Evolutionary conservation across 768 basidiomycete genomes (phyloP).

Genomic region (Pulveroboletus sp.): DNA sequence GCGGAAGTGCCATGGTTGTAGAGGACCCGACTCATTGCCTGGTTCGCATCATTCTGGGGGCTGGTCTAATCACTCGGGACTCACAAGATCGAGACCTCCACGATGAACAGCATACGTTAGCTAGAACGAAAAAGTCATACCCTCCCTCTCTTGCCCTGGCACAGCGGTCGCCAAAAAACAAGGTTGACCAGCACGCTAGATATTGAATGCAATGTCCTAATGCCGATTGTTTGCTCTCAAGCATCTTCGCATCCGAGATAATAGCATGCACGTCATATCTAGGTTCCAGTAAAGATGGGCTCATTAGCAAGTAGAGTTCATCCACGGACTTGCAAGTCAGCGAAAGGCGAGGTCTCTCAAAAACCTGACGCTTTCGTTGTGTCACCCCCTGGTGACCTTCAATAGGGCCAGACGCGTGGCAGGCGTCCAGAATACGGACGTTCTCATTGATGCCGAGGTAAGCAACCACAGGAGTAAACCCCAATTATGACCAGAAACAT

Average conservation of each 20-base stretch:
- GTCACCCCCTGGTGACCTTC: neutral
- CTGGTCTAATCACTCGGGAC: no score
- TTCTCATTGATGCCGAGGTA: neutral
- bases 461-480: neutral
- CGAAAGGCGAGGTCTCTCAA: neutral
- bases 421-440: neutral
- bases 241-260: neutral
- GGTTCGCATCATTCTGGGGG: no score
- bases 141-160: no score
- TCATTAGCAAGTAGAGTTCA: neutral
- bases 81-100: no score
- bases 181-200: neutral
- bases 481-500: neutral
- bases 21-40: no score
- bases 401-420: neutral
- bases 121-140: no score
- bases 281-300: neutral
- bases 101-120: no score
- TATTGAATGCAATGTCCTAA: neutral
- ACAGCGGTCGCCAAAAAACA: no score
- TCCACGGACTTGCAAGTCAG: neutral
- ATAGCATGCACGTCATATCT: neutral
- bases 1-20: no score
- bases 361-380: neutral
- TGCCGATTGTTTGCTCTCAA: no score